Evolutionary conservation across 2,329 filamentous ascomycete species (phyloP).

Genomic region (Verticillium dahliae): DNA sequence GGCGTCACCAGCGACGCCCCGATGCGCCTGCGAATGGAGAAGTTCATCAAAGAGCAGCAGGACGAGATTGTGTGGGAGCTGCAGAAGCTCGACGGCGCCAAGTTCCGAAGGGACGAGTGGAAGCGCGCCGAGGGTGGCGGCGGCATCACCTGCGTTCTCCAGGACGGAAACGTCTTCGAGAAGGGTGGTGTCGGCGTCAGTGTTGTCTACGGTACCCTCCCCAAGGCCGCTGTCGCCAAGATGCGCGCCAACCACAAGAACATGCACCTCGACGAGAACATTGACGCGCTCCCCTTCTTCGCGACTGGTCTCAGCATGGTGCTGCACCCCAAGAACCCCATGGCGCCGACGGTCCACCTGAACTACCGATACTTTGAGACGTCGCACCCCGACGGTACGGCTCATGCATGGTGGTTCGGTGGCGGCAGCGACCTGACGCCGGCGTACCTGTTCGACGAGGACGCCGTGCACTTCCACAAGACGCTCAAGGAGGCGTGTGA

Average conservation of each 20-base stretch:
- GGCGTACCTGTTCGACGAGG: conserved; percentile 91
- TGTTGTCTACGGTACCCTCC: conserved; percentile 87
- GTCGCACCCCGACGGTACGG: conserved; percentile 71
- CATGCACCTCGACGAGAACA: conserved; percentile 67
- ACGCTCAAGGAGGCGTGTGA: conserved; percentile 91
- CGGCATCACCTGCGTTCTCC: conserved; percentile 88
- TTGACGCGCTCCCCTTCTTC: conserved; percentile 89
- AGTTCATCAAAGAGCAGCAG: conserved; percentile 90
- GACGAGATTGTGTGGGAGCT: conserved; percentile 78
- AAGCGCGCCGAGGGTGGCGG: conserved; percentile 81
- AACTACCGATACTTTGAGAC: conserved; percentile 99
- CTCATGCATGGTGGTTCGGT: conserved; percentile 95
- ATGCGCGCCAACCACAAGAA: conserved; percentile 96
- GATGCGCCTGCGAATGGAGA: conserved; percentile 97
- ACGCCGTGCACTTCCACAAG: conserved; percentile 93
- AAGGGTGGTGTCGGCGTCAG: conserved; percentile 95
- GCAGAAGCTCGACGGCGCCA: conserved; percentile 73
- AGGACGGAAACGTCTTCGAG: conserved; percentile 95
- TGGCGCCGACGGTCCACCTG: conserved; percentile 94
- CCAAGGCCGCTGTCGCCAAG: conserved; percentile 78
- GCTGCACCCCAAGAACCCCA: conserved; percentile 87
- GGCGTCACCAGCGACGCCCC: conserved; percentile 72
- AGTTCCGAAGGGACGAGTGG: conserved; percentile 84
- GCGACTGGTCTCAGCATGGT: conserved; percentile 90
- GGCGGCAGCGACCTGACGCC: conserved; percentile 93